These are phyloP conservation scores for Geotrichum cucujoidarum DNA, from an alignment of 1,139 yeast genomes.

Conservation along the genomic window DNA sequence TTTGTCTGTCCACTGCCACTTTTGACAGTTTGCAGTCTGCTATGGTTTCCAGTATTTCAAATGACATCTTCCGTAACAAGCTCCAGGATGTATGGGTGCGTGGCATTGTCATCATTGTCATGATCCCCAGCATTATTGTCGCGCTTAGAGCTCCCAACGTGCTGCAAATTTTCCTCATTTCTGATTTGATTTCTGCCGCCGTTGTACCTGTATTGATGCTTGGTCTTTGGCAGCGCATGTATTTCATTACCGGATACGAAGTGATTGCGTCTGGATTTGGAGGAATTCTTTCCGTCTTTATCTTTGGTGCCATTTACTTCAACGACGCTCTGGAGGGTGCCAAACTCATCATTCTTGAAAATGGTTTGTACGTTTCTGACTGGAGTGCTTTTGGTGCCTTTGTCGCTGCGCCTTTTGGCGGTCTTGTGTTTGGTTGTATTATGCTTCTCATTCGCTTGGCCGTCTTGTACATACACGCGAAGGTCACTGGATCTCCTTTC, in stretches of 20 bases:
- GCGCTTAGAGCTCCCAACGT: conserved; percentile 80
- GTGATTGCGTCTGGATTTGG: conserved; percentile 80
- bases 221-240: conserved; percentile 61
- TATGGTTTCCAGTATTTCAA: conserved; percentile 80
- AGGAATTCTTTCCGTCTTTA: conserved; percentile 70
- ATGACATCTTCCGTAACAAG: conserved; percentile 81
- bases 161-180: conserved; percentile 80
- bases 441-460: conserved; percentile 50
- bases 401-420: conserved; percentile 84
- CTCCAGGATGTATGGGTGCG: conserved; percentile 64
- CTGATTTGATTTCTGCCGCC: conserved; percentile 82
- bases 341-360: conserved; percentile 61
- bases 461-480: conserved; percentile 40
- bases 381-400: conserved; percentile 97
- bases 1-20: conserved; percentile 77
- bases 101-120: conserved; percentile 63
- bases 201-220: conserved; percentile 81
- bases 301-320: conserved; percentile 79
- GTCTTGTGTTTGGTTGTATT: conserved; percentile 53
- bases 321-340: conserved; percentile 71
- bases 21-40: conserved; percentile 89
- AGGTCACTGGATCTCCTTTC: conserved; percentile 44
- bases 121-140: conserved; percentile 80
- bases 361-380: conserved; percentile 76
- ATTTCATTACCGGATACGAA: conserved; percentile 75